Conservation (phyloP, 2,329 filamentous ascomycete species). For the Apiospora hydei region DNA sequence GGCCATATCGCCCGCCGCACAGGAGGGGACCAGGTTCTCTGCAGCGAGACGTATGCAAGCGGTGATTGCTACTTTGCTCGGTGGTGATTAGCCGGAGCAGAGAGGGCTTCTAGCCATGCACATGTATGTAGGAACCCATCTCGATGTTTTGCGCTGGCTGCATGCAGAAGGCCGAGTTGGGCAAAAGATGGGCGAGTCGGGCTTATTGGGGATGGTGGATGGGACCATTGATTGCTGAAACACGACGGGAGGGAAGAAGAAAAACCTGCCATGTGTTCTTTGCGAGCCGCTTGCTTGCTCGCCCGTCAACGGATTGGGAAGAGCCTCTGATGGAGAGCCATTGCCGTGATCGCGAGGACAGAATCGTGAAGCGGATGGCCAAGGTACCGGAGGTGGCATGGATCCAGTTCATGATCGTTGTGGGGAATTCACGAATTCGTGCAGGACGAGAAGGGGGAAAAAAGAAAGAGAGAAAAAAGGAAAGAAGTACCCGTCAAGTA, state of each 20-base stretch:
- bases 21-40: background rate
- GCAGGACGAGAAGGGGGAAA: background rate
- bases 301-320: background rate
- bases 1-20: slow-evolving; percentile 4
- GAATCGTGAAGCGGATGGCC: slow-evolving; percentile 7
- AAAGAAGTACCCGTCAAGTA: slow-evolving; percentile 1
- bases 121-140: slow-evolving; percentile 18
- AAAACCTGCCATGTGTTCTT: background rate
- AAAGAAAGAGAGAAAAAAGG: background rate
- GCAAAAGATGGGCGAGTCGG: slow-evolving; percentile 1
- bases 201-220: slow-evolving; percentile 3
- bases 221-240: background rate
- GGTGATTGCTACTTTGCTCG: background rate
- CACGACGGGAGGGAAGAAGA: background rate
- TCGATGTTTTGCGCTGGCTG: slow-evolving; percentile 13
- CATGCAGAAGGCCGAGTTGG: slow-evolving; percentile 13
- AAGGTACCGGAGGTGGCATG: background rate
- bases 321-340: background rate
- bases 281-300: background rate
- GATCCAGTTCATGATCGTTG: background rate
- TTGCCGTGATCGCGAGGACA: slow-evolving; percentile 7
- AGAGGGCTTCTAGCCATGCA: slow-evolving; percentile 6
- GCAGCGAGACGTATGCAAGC: slow-evolving; percentile 6
- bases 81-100: slow-evolving; percentile 11
- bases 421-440: background rate